Conservation (phyloP, 805 yeast genomes). For the Candida tallmaniae region DNA sequence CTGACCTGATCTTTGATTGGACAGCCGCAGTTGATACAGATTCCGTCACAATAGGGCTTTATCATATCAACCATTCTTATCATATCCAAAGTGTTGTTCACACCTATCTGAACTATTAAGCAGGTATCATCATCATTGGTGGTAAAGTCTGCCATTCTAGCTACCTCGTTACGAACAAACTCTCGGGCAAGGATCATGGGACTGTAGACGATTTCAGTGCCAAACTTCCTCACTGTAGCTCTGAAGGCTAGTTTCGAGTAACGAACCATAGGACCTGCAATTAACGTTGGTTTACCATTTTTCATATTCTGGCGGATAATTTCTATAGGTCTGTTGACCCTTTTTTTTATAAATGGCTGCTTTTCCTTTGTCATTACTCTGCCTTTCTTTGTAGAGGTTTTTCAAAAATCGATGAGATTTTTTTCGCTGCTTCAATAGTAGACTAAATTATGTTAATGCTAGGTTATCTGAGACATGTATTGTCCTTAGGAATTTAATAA, state of each 20-base stretch:
- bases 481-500: too few species aligned
- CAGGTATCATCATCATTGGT: conserved; percentile 69
- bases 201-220: conserved; percentile 80
- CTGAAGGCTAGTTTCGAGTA: conserved; percentile 93
- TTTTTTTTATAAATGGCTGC: not conserved
- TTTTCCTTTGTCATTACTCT: not conserved
- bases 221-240: conserved; percentile 63
- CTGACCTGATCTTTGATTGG: conserved; percentile 93
- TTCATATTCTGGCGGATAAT: conserved; percentile 23
- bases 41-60: conserved; percentile 87
- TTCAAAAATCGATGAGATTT: too few species aligned
- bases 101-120: conserved; percentile 86
- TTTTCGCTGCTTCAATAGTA: too few species aligned
- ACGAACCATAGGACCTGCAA: conserved; percentile 92
- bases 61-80: conserved; percentile 82
- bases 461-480: too few species aligned
- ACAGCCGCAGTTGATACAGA: conserved; percentile 96
- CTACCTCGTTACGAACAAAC: conserved; percentile 78
- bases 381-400: not conserved
- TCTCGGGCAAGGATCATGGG: conserved; percentile 98
- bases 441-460: too few species aligned
- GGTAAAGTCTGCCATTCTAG: conserved; percentile 79
- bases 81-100: conserved; percentile 77
- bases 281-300: conserved; percentile 30
- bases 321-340: conserved; percentile 20